Conservation (phyloP, 2,329 filamentous ascomycete genomes). For the Calonectria honghensis region DNA sequence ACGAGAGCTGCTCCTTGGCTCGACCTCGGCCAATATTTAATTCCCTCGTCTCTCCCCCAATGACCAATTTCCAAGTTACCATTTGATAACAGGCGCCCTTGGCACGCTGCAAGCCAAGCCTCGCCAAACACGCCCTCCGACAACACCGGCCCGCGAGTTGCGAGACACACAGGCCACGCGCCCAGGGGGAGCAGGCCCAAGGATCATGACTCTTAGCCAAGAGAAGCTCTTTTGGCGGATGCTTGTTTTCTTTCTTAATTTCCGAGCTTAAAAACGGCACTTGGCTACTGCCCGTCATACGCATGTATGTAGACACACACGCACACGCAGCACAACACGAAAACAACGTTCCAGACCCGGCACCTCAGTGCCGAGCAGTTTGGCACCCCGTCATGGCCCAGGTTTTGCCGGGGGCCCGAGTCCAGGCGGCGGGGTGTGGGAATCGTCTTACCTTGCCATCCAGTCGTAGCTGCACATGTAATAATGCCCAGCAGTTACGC, state of each 20-base stretch:
- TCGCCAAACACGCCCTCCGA: background rate
- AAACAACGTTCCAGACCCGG: background rate
- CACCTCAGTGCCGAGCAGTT: background rate
- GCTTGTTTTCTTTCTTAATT: conserved; percentile 27
- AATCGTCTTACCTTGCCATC: conserved; percentile 5
- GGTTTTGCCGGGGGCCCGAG: conserved; percentile 5
- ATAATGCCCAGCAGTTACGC: background rate
- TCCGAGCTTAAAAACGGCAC: conserved; percentile 17
- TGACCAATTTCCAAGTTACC: background rate
- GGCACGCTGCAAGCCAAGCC: conserved; percentile 41
- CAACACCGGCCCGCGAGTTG: background rate
- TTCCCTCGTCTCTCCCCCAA: conserved; percentile 3
- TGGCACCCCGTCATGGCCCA: background rate
- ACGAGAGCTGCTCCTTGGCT: background rate
- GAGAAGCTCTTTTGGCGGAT: conserved; percentile 33
- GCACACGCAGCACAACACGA: background rate
- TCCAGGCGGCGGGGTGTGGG: background rate
- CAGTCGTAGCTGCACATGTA: conserved; percentile 21
- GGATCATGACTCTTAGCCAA: conserved; percentile 1
- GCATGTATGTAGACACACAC: background rate
- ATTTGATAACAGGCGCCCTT: conserved; percentile 17
- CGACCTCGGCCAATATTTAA: conserved; percentile 3
- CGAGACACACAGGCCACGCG: conserved; percentile 1
- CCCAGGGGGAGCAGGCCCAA: background rate
- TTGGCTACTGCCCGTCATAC: background rate